Base-by-base conservation (phyloP, 139 green algal species). In the Haematococcus sp. region DNA sequence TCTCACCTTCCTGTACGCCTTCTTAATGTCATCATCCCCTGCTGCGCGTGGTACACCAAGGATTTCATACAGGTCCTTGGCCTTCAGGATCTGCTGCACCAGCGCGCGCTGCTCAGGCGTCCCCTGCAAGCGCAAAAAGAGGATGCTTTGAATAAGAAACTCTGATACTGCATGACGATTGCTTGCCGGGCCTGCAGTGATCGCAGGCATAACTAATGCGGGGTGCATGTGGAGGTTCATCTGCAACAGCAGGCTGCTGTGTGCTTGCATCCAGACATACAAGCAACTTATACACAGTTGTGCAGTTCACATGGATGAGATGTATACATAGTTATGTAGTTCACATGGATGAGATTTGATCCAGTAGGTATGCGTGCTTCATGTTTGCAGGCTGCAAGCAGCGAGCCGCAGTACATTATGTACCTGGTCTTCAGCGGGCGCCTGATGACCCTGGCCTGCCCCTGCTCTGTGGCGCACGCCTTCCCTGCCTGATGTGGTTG, bases 1-100 rank as follows among this genome's bases (percentile, higher is more conserved):
- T 11, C 40, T 49, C 35, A 88, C 85, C 74, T 92, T 92, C 32
- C 77, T 81, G 73, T 92, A 92, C 0, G 87, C 87, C 33, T 82
- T 84, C 64, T 89, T 89, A 43, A 92, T 88, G 32, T 90, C 85
- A 7, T 82, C 76, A 7, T 92, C 87, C 0, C 55, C 66, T 0
- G 85, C 83, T 16, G 74, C 72, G 75, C 71, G 81, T 13, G 52
- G 1, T 15, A 91, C 23, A 1, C 70, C 79, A 28, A 92, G 70
- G 23, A 87, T 77, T 2, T 81, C 87, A 59, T 92, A 92, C 65
- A 75, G 80, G 71, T 85, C 63, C 17, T 81, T 83, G 3, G 77
- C 70, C 43, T 52, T 43, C 17, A 87, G 63, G 46, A 89, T 86
- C 46, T 80, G 34, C 22, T 60, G 46, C 51, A 89, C 84, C 28